A percentile compares a stretch with the other conserved stretches of the same genome.
Conservation (phyloP, 2,329 filamentous ascomycete species). For the Aureobasidium melanogenum region DNA sequence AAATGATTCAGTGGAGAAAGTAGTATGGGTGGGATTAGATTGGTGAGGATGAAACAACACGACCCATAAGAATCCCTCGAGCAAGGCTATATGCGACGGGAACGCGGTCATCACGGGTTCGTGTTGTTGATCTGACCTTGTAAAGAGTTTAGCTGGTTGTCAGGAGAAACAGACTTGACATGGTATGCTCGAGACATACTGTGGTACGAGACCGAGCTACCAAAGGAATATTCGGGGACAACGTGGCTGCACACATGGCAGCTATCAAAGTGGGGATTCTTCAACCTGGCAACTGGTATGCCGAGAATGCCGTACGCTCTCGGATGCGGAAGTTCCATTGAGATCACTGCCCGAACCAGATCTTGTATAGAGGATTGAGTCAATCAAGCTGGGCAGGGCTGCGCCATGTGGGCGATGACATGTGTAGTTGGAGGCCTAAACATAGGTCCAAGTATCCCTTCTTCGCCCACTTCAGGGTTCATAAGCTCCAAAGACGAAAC, state of each 20-base stretch:
- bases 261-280: background rate
- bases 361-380: background rate
- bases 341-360: background rate
- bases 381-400: background rate
- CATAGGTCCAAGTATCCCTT: too few species aligned
- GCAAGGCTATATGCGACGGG: background rate
- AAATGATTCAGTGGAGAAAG: too few species aligned
- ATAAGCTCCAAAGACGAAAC: background rate
- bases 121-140: background rate
- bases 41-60: background rate
- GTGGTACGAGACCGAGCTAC: background rate
- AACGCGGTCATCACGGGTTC: background rate
- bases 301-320: background rate
- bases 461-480: background rate
- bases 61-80: background rate
- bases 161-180: constrained; percentile 7
- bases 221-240: background rate
- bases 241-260: constrained; percentile 6
- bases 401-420: background rate
- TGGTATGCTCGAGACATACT: background rate
- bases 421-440: background rate
- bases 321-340: background rate
- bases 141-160: background rate
- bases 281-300: background rate
- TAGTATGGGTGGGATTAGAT: background rate